Base-by-base conservation (phyloP, 148 eudicot genomes). In the Rhododendron griersonianum region DNA sequence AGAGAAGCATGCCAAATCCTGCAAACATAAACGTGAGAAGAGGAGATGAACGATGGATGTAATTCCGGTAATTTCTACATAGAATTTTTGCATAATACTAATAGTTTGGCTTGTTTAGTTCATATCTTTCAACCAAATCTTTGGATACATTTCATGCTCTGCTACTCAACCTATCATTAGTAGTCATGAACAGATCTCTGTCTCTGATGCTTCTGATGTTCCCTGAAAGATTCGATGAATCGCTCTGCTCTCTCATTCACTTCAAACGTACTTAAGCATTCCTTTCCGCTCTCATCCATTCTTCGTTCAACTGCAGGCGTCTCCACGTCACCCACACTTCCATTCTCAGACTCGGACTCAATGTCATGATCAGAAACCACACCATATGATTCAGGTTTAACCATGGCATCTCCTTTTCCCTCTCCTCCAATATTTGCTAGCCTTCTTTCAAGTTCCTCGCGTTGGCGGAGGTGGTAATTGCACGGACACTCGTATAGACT, bases 401-500 rank as follows among this genome's bases (percentile, higher is more conserved):
- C 76, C 18, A 1, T 69, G 37, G 33, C 61, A 14, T 51, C 23
- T n/a, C 14, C 83, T n/a, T 1, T 13, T 53, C 9, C 83, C 16
- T 11, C 30, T 33, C 33, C 83, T 2, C 33, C 30, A 25, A 13
- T 18, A 44, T 14, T 30, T 5, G 37, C 23, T 13, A 15, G 9
- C 53, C 84, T 13, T n/a, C 51, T 63, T n/a, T 4, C 76, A 13
- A 83, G 84, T 74, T 63, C 10, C 85, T 65, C 0, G 85, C 57
- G 74, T 45, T 11, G 21, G 39, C 78, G 2, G 77, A 10, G 2
- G 39, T 44, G 78, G 59, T 65, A 67, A 37, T 19, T 25, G 85
- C 85, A 83, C 1, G 85, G 71, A 37, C 84, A 83, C n/a, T 69
- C 41, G 33, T 65, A 69, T 7, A 47, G n/a, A 16, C 61, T 71